Conservation (phyloP, 2,329 filamentous ascomycete genomes). For the Colletotrichum sidae region DNA sequence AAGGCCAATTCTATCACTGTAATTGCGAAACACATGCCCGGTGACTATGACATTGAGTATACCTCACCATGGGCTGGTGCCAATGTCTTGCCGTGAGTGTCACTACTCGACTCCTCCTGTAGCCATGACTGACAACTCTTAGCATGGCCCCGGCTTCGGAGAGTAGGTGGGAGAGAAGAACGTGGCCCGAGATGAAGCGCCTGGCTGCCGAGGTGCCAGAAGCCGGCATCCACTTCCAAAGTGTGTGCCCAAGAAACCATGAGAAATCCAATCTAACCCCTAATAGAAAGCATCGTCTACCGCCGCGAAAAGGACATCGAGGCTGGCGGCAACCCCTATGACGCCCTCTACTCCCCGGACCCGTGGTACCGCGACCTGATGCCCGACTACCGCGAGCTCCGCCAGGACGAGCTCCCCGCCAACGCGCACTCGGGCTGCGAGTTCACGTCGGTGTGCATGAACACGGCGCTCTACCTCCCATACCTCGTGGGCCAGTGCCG, state of each 20-base stretch:
- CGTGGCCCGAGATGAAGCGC: conserved; percentile 67
- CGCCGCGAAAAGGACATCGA: conserved; percentile 69
- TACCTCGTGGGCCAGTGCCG: conserved; percentile 76
- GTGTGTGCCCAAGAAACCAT: conserved; percentile 44
- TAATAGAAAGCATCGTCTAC: conserved; percentile 55
- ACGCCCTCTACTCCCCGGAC: conserved; percentile 72
- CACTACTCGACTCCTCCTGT: background rate
- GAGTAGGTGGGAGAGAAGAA: conserved; percentile 65
- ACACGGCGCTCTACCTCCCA: conserved; percentile 77
- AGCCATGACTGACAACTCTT: background rate
- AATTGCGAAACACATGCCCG: conserved; percentile 82
- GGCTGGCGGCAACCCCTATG: conserved; percentile 72
- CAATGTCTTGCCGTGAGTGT: conserved; percentile 74
- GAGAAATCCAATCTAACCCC: conserved; percentile 46
- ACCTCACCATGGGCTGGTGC: conserved; percentile 85
- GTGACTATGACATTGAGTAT: conserved; percentile 87
- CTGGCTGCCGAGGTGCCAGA: conserved; percentile 73
- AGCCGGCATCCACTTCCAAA: conserved; percentile 79
- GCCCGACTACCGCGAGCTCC: conserved; percentile 75
- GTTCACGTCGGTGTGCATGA: conserved; percentile 79
- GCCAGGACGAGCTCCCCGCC: conserved; percentile 66
- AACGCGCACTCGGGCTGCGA: conserved; percentile 68
- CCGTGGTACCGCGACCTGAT: conserved; percentile 82
- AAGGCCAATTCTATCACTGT: conserved; percentile 54
- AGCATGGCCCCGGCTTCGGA: conserved; percentile 50